These are phyloP conservation scores for Xerocomus brunneocitrinus DNA, from an alignment of 768 basidiomycete genomes.

Conservation along the genomic window DNA sequence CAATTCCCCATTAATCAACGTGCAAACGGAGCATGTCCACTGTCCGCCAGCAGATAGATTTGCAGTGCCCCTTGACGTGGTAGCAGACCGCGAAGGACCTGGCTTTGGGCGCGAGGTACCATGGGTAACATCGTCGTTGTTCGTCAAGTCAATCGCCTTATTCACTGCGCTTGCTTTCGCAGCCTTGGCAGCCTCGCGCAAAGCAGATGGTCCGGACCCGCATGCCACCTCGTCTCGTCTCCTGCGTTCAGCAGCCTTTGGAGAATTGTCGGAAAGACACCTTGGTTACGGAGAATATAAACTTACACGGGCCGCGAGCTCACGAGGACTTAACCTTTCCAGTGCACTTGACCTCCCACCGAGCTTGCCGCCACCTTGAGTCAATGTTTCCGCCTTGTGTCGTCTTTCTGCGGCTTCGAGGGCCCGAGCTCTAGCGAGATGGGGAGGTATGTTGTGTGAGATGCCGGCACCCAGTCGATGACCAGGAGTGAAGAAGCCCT, in stretches of 20 bases:
- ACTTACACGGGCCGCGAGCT: constrained; percentile 55
- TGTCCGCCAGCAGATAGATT: constrained; percentile 15
- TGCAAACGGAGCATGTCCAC: constrained; percentile 61
- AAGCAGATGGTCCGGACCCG: constrained; percentile 52
- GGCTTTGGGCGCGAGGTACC: constrained; percentile 31
- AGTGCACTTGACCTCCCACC: constrained; percentile 46
- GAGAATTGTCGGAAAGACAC: constrained; percentile 1
- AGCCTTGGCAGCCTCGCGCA: constrained; percentile 65
- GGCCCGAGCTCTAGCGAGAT: constrained; percentile 62
- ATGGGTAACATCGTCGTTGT: constrained; percentile 18
- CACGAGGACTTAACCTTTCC: constrained; percentile 52
- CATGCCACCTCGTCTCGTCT: constrained; percentile 71
- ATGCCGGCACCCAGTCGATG: constrained; percentile 60
- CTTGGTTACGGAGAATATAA: constrained; percentile 36
- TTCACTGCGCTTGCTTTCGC: constrained; percentile 59
- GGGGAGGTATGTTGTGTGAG: constrained; percentile 63
- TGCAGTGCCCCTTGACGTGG: background rate
- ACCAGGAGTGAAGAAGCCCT: constrained; percentile 85
- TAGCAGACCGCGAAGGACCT: constrained; percentile 6
- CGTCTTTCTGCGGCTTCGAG: constrained; percentile 80
- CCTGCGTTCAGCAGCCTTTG: constrained; percentile 83
- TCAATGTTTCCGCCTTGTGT: constrained; percentile 37
- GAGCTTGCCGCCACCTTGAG: constrained; percentile 55
- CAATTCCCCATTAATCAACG: constrained; percentile 52
- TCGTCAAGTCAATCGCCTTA: constrained; percentile 58